Conservation (phyloP, 192 early-diverging fungal genomes). For the Entomortierella parvispora region DNA sequence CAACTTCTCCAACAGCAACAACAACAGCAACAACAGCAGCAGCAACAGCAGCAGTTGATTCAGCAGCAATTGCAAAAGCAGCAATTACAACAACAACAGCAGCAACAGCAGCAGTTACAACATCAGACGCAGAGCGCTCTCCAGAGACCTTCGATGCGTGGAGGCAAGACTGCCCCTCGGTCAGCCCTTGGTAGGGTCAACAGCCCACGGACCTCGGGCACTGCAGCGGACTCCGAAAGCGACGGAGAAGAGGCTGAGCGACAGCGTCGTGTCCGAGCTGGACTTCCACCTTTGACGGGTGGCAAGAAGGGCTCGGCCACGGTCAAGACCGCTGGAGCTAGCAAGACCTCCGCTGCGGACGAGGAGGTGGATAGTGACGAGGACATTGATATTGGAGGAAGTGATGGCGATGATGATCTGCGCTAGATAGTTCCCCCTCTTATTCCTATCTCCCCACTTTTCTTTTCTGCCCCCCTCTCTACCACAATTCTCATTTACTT, state of each 20-base stretch:
- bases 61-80: slow-evolving; percentile 43
- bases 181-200: background rate
- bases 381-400: slow-evolving; percentile 66
- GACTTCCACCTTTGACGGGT: background rate
- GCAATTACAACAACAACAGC: slow-evolving; percentile 32
- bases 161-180: slow-evolving; percentile 37
- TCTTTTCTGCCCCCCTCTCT: too few relatives aligned
- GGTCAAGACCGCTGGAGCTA: background rate
- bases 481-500: too few relatives aligned
- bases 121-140: background rate
- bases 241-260: slow-evolving; percentile 20
- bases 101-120: background rate
- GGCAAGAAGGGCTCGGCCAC: slow-evolving; percentile 11
- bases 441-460: background rate
- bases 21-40: slow-evolving; percentile 24
- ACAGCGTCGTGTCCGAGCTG: slow-evolving; percentile 8
- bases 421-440: slow-evolving; percentile 42
- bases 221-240: slow-evolving; percentile 10
- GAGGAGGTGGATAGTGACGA: slow-evolving; percentile 60
- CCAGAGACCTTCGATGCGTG: slow-evolving; percentile 13
- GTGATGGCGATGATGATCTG: slow-evolving; percentile 64
- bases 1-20: slow-evolving; percentile 42
- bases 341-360: slow-evolving; percentile 17
- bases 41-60: slow-evolving; percentile 39
- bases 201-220: background rate